A percentile compares a stretch with the other conserved stretches of the same genome.
phyloP scores from a whole-genome alignment of 257 asterid genomes.

The Solanum sejunctum region DNA sequence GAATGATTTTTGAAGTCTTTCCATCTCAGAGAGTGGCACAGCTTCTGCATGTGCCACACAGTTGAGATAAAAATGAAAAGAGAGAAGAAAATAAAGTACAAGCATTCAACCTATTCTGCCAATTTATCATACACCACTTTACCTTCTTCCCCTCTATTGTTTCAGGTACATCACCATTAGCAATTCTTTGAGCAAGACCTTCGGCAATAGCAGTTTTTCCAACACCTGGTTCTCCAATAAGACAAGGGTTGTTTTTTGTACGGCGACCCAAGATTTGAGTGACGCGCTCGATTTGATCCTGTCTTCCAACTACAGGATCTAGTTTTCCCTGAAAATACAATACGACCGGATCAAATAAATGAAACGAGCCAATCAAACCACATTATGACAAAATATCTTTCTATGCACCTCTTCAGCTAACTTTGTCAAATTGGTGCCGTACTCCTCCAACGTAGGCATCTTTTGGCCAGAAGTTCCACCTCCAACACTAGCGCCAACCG shows the following conservation, averaged over 20 bases:
- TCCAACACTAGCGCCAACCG: slow-evolving; percentile 37
- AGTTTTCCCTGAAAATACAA: slow-evolving; percentile 16
- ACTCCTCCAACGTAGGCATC: slow-evolving; percentile 38
- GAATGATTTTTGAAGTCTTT: not conserved
- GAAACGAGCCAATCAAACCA: not conserved
- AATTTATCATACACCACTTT: not conserved
- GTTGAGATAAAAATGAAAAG: not conserved
- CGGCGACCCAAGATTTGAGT: slow-evolving; percentile 27
- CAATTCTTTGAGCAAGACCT: slow-evolving; percentile 21
- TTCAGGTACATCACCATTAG: slow-evolving; percentile 17
- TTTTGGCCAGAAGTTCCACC: slow-evolving; percentile 30
- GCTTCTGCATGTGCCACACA: not conserved
- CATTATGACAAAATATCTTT: not conserved
- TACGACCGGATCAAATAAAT: not conserved
- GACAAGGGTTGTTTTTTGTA: slow-evolving; percentile 26
- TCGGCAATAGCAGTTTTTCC: slow-evolving; percentile 37
- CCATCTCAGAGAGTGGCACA: not conserved
- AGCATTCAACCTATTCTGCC: not conserved
- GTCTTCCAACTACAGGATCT: slow-evolving; percentile 39
- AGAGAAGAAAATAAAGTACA: not conserved
- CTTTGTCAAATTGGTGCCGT: slow-evolving; percentile 40
- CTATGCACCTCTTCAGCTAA: slow-evolving; percentile 65
- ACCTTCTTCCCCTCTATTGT: slow-evolving; percentile 31
- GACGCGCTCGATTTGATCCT: slow-evolving; percentile 19
- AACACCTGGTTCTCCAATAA: slow-evolving; percentile 35